Conservation (phyloP, 176 grass and related monocot genomes). For the Zoysia pacifica region DNA sequence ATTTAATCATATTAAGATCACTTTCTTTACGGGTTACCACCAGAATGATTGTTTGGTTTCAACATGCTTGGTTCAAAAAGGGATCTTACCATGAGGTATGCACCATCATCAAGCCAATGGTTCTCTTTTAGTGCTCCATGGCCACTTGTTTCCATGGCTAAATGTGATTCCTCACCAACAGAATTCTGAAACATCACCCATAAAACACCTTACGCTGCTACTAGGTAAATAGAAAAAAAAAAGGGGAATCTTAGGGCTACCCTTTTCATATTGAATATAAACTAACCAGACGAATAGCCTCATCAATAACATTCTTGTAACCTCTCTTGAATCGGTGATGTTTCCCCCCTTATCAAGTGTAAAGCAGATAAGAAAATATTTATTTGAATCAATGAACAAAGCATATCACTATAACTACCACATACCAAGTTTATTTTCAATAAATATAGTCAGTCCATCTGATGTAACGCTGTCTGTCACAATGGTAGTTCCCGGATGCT, state of each 20-base stretch:
- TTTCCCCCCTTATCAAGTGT: slow-evolving; percentile 77
- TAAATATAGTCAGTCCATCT: slow-evolving; percentile 92
- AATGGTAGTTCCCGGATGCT: slow-evolving; percentile 89
- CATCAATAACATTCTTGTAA: slow-evolving; percentile 99
- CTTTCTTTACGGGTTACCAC: neutral
- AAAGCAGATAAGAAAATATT: slow-evolving; percentile 33
- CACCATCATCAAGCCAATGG: slow-evolving; percentile 98
- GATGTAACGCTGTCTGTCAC: slow-evolving; percentile 97
- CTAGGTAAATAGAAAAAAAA: neutral
- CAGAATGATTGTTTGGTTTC: neutral
- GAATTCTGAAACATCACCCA: slow-evolving; percentile 66
- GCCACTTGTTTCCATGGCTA: slow-evolving; percentile 98
- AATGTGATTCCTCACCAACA: slow-evolving; percentile 84
- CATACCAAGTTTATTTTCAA: slow-evolving; percentile 96
- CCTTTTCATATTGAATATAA: slow-evolving; percentile 30
- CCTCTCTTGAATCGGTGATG: slow-evolving; percentile 95
- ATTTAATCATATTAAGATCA: slow-evolving; percentile 22
- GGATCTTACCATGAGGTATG: slow-evolving; percentile 80
- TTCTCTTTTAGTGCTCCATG: slow-evolving; percentile 98
- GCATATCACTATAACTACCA: slow-evolving; percentile 23
- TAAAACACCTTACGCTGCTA: slow-evolving; percentile 18
- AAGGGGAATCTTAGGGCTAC: slow-evolving; percentile 9
- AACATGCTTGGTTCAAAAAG: slow-evolving; percentile 8
- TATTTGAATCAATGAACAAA: slow-evolving; percentile 23
- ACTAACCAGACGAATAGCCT: slow-evolving; percentile 88